phyloP scores from a whole-genome alignment of 2,329 filamentous ascomycete genomes.

The Fusarium staphyleae region DNA sequence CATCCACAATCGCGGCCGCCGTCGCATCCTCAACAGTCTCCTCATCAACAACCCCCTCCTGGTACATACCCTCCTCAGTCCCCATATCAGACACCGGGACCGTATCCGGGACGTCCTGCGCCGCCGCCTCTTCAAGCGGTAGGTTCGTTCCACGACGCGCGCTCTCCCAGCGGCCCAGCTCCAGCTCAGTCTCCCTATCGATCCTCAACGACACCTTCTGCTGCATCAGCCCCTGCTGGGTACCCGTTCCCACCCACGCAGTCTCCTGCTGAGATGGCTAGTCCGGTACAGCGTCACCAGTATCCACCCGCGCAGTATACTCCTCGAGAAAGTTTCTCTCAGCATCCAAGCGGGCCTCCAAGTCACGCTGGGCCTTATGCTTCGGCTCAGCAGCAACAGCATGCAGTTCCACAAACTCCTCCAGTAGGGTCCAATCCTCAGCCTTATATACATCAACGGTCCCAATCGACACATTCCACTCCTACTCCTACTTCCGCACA shows the following conservation, averaged over 20 bases:
- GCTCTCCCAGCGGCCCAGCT: conserved; percentile 58
- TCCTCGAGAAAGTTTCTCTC: conserved; percentile 56
- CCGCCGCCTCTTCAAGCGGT: conserved; percentile 57
- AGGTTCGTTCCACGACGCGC: conserved; percentile 54
- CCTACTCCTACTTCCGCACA: conserved; percentile 69
- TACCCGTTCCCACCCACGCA: conserved; percentile 60
- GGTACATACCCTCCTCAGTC: conserved; percentile 49
- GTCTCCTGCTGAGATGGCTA: conserved; percentile 52
- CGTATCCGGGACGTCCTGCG: conserved; percentile 54
- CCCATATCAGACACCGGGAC: conserved; percentile 50
- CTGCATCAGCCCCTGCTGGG: conserved; percentile 51
- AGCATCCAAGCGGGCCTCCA: conserved; percentile 38
- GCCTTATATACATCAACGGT: conserved; percentile 55
- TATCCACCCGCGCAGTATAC: conserved; percentile 55
- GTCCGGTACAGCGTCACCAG: conserved; percentile 60
- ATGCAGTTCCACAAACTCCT: conserved; percentile 56
- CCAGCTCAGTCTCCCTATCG: conserved; percentile 56
- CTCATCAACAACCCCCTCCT: conserved; percentile 39
- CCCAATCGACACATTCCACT: conserved; percentile 65
- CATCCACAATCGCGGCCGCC: conserved; percentile 42
- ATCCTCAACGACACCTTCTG: conserved; percentile 54
- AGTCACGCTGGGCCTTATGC: conserved; percentile 39
- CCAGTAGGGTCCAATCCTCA: conserved; percentile 54
- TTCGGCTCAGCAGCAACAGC: conserved; percentile 49
- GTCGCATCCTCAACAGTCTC: conserved; percentile 46